A percentile compares a stretch with the other conserved stretches of the same genome.
Conservation (phyloP, 2,329 filamentous ascomycete species). For the Xylaria arbuscula region DNA sequence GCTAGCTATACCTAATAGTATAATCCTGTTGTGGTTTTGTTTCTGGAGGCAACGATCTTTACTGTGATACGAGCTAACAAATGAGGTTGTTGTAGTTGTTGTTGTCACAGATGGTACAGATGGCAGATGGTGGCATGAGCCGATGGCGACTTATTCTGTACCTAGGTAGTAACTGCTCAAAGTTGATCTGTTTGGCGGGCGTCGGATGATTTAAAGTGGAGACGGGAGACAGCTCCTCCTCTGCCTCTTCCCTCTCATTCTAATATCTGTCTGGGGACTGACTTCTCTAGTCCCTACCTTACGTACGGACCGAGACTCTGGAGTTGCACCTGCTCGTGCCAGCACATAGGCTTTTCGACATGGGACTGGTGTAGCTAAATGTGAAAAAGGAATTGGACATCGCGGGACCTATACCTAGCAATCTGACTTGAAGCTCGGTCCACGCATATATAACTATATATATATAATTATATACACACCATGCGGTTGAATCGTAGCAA, state of each 20-base stretch:
- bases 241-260: background rate
- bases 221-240: slow-evolving; percentile 4
- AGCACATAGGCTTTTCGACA: slow-evolving; percentile 1
- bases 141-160: background rate
- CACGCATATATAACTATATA: background rate
- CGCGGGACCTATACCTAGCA: background rate
- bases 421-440: too few relatives aligned
- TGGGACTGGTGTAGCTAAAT: background rate
- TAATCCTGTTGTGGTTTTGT: too few relatives aligned
- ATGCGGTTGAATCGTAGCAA: background rate
- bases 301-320: background rate
- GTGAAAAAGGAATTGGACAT: background rate
- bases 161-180: background rate
- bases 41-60: too few relatives aligned
- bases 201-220: background rate
- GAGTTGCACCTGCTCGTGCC: slow-evolving; percentile 4
- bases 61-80: too few relatives aligned
- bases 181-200: background rate
- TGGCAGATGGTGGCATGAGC: background rate
- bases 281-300: too few relatives aligned
- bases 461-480: background rate
- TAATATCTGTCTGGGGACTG: background rate
- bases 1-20: background rate
- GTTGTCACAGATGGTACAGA: background rate
- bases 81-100: background rate